Base-by-base conservation (phyloP, 2,329 filamentous ascomycete species). In the Colletotrichum truncatum region DNA sequence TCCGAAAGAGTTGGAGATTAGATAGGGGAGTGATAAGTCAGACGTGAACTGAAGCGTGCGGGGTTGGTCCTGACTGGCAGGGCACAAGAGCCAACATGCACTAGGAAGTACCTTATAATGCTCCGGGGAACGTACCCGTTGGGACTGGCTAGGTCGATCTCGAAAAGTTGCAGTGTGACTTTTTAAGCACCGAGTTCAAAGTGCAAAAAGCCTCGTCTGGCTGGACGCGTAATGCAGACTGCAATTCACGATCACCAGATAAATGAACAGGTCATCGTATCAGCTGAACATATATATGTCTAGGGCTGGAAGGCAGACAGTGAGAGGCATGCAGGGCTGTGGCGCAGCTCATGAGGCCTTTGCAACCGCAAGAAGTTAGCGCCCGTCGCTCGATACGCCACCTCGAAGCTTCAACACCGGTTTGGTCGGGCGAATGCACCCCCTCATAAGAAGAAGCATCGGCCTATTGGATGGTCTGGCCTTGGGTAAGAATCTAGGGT, bases 381-480 rank as follows among this genome's bases (percentile, higher is more conserved):
- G 21, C 36, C 28, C 26, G 21, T 21, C 32, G 43, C 43, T n/a
- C 11, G 34, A 21, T 21, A 28, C 59, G 62, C 48, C 57, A 34
- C 28, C 26, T n/a, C 38, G 48, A 62, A 48, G 49, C 62, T 62
- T 65, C 48, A 14, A 25, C 16, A 21, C 11, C 41, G 21, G 25
- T 62, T 45, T 43, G 45, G 28, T 62, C 62, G 62, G 62, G 62
- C 57, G 62, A 65, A 55, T 12, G 34, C 8, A 10, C 46, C 49
- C 49, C 34, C 51, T 43, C 36, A 55, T 10, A 14, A 38, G 8
- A 16, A 6, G 7, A 3, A 5, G 16, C 7, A 23, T 9, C n/a
- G 12, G 36, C 57, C 43, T 45, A 55, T 62, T 16, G 43, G 49
- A 21, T 9, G 16, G 18, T 26, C 48, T 57, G 30, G n/a, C 30